Evolutionary conservation across 768 basidiomycete species (phyloP).

Genomic region (Kwoniella shandongensis): DNA sequence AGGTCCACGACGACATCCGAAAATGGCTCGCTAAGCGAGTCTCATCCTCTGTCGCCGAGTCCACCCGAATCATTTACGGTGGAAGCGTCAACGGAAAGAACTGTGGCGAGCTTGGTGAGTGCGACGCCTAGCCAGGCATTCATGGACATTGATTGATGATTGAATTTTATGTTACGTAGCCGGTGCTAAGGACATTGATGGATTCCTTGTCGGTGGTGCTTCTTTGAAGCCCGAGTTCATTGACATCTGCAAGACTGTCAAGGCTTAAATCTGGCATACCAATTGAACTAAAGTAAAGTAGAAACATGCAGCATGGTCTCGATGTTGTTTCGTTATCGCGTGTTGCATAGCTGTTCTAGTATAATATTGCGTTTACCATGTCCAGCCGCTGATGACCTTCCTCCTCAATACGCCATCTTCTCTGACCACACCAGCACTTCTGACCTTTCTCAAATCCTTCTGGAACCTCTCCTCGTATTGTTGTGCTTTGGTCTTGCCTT

Average conservation of each 20-base stretch:
- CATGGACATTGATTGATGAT: slow-evolving; percentile 1
- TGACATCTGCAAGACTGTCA: slow-evolving; percentile 71
- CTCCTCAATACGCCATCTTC: slow-evolving; percentile 61
- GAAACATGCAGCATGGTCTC: too few species aligned
- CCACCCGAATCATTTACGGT: slow-evolving; percentile 88
- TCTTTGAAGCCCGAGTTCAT: slow-evolving; percentile 97
- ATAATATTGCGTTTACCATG: slow-evolving; percentile 37
- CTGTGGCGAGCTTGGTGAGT: slow-evolving; percentile 79
- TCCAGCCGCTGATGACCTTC: slow-evolving; percentile 48
- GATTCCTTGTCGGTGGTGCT: slow-evolving; percentile 96
- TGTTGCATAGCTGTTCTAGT: too few species aligned
- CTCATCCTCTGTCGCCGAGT: slow-evolving; percentile 67
- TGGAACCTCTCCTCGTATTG: slow-evolving; percentile 63
- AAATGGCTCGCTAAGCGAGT: slow-evolving; percentile 67
- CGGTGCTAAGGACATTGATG: slow-evolving; percentile 79
- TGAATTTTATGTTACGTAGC: slow-evolving; percentile 57
- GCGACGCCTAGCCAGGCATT: too few species aligned
- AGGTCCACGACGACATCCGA: slow-evolving; percentile 81
- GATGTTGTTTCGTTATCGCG: too few species aligned
- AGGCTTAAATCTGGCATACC: slow-evolving; percentile 27
- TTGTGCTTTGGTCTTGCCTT: slow-evolving; percentile 74
- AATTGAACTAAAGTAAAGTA: neutral
- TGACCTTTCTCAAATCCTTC: slow-evolving; percentile 71
- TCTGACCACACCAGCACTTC: slow-evolving; percentile 73
- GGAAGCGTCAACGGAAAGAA: slow-evolving; percentile 90